These are phyloP conservation scores for Saturnispora saitoi DNA, from an alignment of 805 yeast species.

Conservation along the genomic window DNA sequence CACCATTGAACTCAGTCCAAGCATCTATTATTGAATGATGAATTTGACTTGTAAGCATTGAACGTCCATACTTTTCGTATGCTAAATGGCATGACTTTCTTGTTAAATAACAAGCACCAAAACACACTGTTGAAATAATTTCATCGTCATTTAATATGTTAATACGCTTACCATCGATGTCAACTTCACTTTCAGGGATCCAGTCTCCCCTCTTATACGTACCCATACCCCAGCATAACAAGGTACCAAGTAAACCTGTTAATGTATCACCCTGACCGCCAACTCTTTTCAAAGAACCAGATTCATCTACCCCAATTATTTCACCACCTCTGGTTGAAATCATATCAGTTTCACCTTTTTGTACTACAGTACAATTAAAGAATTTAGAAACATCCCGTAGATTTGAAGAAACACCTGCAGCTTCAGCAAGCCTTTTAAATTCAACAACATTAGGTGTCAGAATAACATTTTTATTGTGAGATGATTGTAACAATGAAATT, in stretches of 20 bases:
- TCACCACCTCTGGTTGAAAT: conserved; percentile 42
- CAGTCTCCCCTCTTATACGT: conserved; percentile 50
- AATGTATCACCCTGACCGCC: conserved; percentile 97
- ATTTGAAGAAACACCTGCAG: conserved; percentile 18
- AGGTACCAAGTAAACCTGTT: conserved; percentile 76
- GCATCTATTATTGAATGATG: conserved; percentile 61
- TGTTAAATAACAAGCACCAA: conserved; percentile 62
- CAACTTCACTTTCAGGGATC: conserved; percentile 31
- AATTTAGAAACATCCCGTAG: conserved; percentile 37
- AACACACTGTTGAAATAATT: conserved; percentile 46
- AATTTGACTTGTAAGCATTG: conserved; percentile 80
- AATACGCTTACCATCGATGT: conserved; percentile 15
- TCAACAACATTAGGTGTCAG: conserved; percentile 89
- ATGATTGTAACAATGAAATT: conserved; percentile 20
- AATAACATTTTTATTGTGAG: conserved; percentile 51
- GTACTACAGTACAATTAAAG: conserved; percentile 53
- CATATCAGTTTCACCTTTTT: conserved; percentile 64
- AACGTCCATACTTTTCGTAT: conserved; percentile 53
- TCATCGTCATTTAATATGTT: conserved; percentile 27
- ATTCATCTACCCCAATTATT: conserved; percentile 32
- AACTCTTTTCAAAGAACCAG: conserved; percentile 72
- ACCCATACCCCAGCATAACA: conserved; percentile 85
- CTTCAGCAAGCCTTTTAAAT: conserved; percentile 53
- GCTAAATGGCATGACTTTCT: conserved; percentile 60
- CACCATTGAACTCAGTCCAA: conserved; percentile 29